Conservation (phyloP, 202 grass and related monocot genomes). For the Dendrocalamus latiflorus region DNA sequence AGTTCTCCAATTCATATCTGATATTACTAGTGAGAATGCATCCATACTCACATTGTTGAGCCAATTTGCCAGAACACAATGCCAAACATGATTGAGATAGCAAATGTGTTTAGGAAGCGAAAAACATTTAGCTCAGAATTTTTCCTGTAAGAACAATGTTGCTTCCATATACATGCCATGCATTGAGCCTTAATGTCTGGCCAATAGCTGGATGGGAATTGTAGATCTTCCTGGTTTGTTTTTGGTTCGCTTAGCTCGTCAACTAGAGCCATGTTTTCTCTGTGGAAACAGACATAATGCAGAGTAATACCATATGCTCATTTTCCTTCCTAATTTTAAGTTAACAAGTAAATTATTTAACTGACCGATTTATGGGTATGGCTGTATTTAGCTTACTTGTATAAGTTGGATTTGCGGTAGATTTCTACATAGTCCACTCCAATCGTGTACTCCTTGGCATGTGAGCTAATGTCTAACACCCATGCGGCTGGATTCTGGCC, state of each 20-base stretch:
- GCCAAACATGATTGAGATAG: constrained; percentile 50
- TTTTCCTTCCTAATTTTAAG: background rate
- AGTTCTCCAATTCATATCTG: background rate
- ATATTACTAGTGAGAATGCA: background rate
- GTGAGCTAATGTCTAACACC: constrained; percentile 43
- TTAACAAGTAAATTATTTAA: background rate
- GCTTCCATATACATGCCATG: constrained; percentile 49
- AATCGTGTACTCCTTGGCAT: constrained; percentile 38
- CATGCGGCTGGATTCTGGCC: constrained; percentile 46
- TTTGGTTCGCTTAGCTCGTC: constrained; percentile 33
- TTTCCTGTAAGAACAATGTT: constrained; percentile 46
- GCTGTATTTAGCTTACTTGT: constrained; percentile 26
- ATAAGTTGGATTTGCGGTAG: constrained; percentile 30
- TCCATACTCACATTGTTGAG: constrained; percentile 55
- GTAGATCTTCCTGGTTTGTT: constrained; percentile 18
- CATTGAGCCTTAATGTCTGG: constrained; percentile 30
- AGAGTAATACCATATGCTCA: background rate
- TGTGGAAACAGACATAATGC: background rate
- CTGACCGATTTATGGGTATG: background rate
- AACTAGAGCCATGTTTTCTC: constrained; percentile 34
- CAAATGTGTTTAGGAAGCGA: constrained; percentile 33
- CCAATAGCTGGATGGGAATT: constrained; percentile 38
- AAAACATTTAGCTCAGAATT: constrained; percentile 49
- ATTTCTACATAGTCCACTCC: constrained; percentile 34
- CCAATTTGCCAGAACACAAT: constrained; percentile 69